A percentile compares a stretch with the other conserved stretches of the same genome.
These are phyloP conservation scores for Botrytis porri DNA, from an alignment of 2,329 filamentous ascomycete species.

Conservation along the genomic window DNA sequence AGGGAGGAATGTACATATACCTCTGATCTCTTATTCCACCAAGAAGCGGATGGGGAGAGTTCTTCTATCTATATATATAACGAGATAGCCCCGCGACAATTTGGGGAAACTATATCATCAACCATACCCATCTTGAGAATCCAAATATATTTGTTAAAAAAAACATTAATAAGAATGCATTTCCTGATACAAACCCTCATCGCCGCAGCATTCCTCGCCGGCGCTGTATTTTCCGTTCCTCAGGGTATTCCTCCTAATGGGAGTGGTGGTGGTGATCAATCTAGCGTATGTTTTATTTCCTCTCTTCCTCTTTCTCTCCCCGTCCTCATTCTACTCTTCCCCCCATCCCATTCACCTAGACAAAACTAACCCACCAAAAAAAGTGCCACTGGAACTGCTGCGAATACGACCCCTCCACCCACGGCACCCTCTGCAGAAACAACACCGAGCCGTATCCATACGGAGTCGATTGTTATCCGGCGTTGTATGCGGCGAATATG, in stretches of 20 bases:
- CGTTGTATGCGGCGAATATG: neutral
- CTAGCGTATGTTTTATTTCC: neutral
- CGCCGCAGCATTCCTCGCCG: neutral
- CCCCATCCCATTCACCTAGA: neutral
- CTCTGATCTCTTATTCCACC: too few species aligned
- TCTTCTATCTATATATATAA: neutral
- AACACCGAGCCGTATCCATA: neutral
- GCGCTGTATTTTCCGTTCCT: neutral
- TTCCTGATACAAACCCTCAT: neutral
- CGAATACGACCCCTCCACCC: neutral
- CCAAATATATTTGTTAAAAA: neutral
- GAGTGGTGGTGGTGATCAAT: neutral
- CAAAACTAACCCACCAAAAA: neutral
- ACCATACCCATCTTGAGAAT: neutral
- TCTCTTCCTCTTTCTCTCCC: neutral
- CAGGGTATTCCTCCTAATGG: neutral
- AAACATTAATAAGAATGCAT: neutral
- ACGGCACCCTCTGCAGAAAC: neutral
- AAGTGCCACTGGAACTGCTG: slow-evolving; percentile 4
- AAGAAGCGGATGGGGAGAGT: neutral
- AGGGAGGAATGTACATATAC: neutral
- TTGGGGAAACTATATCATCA: neutral
- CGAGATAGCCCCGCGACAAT: neutral
- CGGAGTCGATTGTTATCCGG: neutral
- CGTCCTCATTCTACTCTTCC: too few species aligned